phyloP scores from a whole-genome alignment of 2,329 filamentous ascomycete species.

The Neocucurbitaria cava region DNA sequence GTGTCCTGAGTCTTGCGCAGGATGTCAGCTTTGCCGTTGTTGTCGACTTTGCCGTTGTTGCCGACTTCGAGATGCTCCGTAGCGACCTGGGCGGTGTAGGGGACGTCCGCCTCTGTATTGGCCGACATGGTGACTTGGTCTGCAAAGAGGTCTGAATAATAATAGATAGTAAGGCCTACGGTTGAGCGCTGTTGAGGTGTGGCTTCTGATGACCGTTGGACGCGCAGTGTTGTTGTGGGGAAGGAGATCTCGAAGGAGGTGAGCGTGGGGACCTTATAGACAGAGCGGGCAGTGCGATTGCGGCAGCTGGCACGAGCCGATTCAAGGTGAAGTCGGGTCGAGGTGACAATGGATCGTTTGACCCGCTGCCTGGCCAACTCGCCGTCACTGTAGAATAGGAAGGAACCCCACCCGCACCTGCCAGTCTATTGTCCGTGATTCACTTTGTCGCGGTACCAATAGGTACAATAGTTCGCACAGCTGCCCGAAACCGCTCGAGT shows the following conservation, averaged over 20 bases:
- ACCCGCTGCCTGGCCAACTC: slow-evolving; percentile 18
- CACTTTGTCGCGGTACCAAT: no score
- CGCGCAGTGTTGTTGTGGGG: slow-evolving; percentile 4
- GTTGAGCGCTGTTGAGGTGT: background rate
- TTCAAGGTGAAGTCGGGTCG: slow-evolving; percentile 26
- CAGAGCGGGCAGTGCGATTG: slow-evolving; percentile 3
- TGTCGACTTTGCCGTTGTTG: no score
- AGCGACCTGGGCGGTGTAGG: slow-evolving; percentile 3
- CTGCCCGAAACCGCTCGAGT: slow-evolving; percentile 13
- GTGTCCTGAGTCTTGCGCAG: slow-evolving; percentile 15
- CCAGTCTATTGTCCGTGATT: slow-evolving; percentile 16
- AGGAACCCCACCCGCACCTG: slow-evolving; percentile 5
- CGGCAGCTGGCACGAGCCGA: slow-evolving; percentile 1
- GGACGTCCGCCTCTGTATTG: slow-evolving; percentile 1
- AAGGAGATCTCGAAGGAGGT: slow-evolving; percentile 35
- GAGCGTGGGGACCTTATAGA: slow-evolving; percentile 29
- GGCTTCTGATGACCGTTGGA: background rate
- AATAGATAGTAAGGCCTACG: background rate
- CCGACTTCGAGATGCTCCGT: background rate
- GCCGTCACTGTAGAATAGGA: slow-evolving; percentile 10
- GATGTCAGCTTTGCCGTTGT: background rate
- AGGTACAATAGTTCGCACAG: slow-evolving; percentile 10
- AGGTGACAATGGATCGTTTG: slow-evolving; percentile 30
- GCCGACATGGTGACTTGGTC: slow-evolving; percentile 11
- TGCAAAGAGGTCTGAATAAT: slow-evolving; percentile 2